These are phyloP conservation scores for Pichia inconspicua DNA, from an alignment of 1,139 yeast genomes.

Conservation along the genomic window DNA sequence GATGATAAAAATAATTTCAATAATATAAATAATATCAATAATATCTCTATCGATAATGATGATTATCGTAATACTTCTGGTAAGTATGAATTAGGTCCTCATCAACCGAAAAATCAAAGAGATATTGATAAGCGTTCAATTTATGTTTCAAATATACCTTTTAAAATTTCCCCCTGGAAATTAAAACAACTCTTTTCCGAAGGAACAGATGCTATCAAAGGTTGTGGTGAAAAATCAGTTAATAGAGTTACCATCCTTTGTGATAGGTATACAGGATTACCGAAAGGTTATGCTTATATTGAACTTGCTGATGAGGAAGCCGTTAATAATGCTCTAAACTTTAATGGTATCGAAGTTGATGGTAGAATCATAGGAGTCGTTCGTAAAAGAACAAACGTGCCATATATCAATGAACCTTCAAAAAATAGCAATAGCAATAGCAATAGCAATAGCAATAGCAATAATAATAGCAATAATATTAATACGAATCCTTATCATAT, in stretches of 20 bases:
- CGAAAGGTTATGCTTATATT: constrained; percentile 81
- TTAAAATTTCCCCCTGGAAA: constrained; percentile 71
- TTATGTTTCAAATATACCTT: constrained; percentile 84
- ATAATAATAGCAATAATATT: neutral
- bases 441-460: too few relatives aligned
- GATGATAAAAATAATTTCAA: neutral
- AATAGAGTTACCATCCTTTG: constrained; percentile 75
- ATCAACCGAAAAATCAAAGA: constrained; percentile 26
- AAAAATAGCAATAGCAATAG: constrained; percentile 15
- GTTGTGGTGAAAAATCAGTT: constrained; percentile 52
- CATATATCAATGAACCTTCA: constrained; percentile 44
- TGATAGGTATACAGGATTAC: constrained; percentile 67
- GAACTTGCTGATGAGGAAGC: constrained; percentile 62
- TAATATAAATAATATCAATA: too few relatives aligned
- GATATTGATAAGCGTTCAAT: constrained; percentile 64
- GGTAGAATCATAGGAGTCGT: constrained; percentile 65
- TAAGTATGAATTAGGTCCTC: constrained; percentile 19
- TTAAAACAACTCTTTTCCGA: constrained; percentile 68
- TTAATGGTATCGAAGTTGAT: constrained; percentile 58
- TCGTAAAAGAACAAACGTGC: constrained; percentile 74
- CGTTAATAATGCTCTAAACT: constrained; percentile 57
- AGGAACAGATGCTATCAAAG: constrained; percentile 5
- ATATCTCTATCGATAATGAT: neutral
- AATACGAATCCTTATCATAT: neutral
- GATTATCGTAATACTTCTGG: neutral